These are phyloP conservation scores for Bruguiera gymnorhiza DNA, from an alignment of 345 rosid species.

Conservation along the genomic window DNA sequence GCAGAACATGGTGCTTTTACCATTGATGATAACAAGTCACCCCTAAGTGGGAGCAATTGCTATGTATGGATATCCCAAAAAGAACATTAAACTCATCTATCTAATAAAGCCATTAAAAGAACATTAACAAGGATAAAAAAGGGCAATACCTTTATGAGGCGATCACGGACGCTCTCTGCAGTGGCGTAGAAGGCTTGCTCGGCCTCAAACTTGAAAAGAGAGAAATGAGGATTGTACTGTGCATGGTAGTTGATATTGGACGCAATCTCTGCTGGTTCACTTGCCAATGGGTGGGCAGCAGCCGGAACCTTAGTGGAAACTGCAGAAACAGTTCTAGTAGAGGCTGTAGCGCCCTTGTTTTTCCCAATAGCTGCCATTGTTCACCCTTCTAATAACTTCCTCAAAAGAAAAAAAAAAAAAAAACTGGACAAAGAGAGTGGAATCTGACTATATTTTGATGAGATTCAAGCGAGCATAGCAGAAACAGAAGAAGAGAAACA, in stretches of 20 bases:
- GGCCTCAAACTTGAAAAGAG: slow-evolving; percentile 82
- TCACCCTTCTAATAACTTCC: slow-evolving; percentile 9
- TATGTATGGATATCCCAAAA: too few relatives aligned
- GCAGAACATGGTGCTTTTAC: too few relatives aligned
- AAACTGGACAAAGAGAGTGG: background rate
- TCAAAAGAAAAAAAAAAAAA: background rate
- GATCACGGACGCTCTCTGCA: slow-evolving; percentile 87
- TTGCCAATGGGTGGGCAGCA: slow-evolving; percentile 60
- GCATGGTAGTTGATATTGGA: slow-evolving; percentile 78
- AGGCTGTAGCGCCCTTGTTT: slow-evolving; percentile 23
- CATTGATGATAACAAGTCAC: too few relatives aligned
- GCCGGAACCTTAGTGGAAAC: slow-evolving; percentile 43
- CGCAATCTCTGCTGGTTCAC: slow-evolving; percentile 57
- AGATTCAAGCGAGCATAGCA: too few relatives aligned
- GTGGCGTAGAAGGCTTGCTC: slow-evolving; percentile 87
- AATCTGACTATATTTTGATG: too few relatives aligned
- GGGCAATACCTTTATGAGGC: slow-evolving; percentile 58
- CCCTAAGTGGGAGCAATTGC: too few relatives aligned
- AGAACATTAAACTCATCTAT: background rate
- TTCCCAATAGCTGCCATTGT: slow-evolving; percentile 35
- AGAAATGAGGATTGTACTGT: slow-evolving; percentile 82
- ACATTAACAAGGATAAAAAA: background rate
- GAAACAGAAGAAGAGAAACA: too few relatives aligned
- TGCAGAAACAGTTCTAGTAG: slow-evolving; percentile 18
- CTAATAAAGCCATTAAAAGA: background rate